Evolutionary conservation across 176 grass and related monocot species (phyloP).

Genomic region (Panicum miliaceum): DNA sequence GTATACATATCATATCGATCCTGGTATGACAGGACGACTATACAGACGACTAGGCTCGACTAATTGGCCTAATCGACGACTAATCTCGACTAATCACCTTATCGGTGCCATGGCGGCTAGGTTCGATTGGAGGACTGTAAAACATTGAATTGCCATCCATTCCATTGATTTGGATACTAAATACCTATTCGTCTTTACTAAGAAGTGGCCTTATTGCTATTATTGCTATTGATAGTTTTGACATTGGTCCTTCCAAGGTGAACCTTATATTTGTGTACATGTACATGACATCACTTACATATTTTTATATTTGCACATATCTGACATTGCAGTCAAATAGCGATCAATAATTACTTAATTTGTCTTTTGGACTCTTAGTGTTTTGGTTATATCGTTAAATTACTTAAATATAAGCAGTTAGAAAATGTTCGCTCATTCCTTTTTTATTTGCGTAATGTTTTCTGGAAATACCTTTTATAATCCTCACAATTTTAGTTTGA

Average conservation of each 20-base stretch:
- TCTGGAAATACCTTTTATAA: slow-evolving; percentile 2
- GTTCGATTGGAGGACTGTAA: too few species aligned
- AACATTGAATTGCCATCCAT: background rate
- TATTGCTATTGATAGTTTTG: background rate
- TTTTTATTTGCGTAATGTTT: background rate
- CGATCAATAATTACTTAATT: background rate
- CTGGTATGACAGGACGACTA: too few species aligned
- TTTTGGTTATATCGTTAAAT: background rate
- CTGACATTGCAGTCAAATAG: slow-evolving; percentile 3
- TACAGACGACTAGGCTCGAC: too few species aligned
- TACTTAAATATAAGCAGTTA: background rate
- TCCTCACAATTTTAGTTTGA: background rate
- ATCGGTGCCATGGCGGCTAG: too few species aligned
- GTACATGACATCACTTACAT: background rate
- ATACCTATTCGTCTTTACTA: background rate
- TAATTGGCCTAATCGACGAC: too few species aligned
- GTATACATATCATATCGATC: too few species aligned
- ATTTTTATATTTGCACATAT: background rate
- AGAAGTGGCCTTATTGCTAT: background rate
- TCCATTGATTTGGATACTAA: background rate
- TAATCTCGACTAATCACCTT: too few species aligned
- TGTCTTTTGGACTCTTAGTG: background rate
- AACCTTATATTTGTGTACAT: background rate
- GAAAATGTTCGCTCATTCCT: background rate
- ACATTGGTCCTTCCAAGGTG: background rate